A percentile compares a stretch with the other conserved stretches of the same genome.
Conservation (phyloP, 129 eudicot species). For the Logfia minima region DNA sequence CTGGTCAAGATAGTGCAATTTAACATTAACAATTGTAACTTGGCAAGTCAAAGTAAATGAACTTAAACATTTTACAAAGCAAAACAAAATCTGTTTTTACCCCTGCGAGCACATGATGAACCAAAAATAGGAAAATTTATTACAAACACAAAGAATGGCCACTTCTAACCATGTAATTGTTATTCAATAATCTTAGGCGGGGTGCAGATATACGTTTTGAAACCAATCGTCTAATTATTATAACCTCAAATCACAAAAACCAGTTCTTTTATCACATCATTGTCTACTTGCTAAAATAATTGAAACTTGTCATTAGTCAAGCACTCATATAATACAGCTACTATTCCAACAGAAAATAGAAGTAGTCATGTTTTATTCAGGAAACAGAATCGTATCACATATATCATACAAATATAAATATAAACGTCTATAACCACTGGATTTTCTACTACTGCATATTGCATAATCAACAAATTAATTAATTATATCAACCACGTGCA, state of each 20-base stretch:
- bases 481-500: neutral
- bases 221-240: too few species aligned
- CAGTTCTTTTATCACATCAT: neutral
- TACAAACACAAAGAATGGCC: neutral
- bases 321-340: neutral
- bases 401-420: too few species aligned
- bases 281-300: neutral
- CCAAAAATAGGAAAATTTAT: neutral
- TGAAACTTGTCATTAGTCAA: neutral
- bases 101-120: neutral
- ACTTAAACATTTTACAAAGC: neutral
- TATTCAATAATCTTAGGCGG: too few species aligned
- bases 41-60: neutral
- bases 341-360: neutral
- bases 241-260: neutral
- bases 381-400: neutral
- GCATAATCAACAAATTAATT: neutral
- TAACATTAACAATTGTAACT: constrained; percentile 12
- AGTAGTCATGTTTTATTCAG: neutral
- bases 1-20: constrained; percentile 43
- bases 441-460: neutral
- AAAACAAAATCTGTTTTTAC: neutral
- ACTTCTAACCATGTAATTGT: neutral
- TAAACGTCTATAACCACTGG: too few species aligned
- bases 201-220: too few species aligned